phyloP scores from a whole-genome alignment of 2,329 filamentous ascomycete species.

The Colletotrichum abscissum region DNA sequence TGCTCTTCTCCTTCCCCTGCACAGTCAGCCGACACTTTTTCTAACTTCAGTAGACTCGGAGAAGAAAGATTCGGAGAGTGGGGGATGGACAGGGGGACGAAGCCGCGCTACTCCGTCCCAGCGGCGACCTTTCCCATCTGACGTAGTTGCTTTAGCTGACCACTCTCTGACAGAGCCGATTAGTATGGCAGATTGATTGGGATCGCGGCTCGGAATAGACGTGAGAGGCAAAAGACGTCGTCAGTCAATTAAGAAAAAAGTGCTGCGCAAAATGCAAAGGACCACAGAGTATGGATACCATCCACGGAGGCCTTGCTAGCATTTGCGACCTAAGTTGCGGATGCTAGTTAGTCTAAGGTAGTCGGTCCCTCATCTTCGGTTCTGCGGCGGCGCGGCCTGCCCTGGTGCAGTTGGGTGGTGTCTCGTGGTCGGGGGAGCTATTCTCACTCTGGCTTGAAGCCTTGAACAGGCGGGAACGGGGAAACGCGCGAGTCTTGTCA shows the following conservation, averaged over 20 bases:
- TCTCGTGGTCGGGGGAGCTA: slow-evolving; percentile 5
- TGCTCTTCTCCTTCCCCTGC: slow-evolving; percentile 4
- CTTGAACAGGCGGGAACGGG: not conserved
- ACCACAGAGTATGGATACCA: not conserved
- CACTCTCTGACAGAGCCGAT: slow-evolving; percentile 5
- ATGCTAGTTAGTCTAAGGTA: not conserved
- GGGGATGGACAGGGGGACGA: slow-evolving; percentile 25
- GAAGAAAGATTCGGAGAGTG: slow-evolving; percentile 27
- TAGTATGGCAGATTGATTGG: not conserved
- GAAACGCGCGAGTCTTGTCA: not conserved
- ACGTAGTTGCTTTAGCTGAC: slow-evolving; percentile 28
- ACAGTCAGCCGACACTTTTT: slow-evolving; percentile 21
- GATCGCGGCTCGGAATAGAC: not conserved
- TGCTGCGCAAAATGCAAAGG: not conserved
- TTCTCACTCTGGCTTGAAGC: slow-evolving; percentile 7
- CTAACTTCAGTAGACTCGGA: slow-evolving; percentile 26
- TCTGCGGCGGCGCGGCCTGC: not conserved
- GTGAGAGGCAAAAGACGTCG: not conserved
- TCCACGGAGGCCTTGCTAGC: not conserved
- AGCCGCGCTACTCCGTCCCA: slow-evolving; percentile 3
- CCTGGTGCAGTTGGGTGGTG: not conserved
- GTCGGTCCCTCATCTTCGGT: not conserved
- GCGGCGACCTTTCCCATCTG: slow-evolving; percentile 18
- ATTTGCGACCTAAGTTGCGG: too few relatives aligned
- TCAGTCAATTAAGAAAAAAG: not conserved